Evolutionary conservation across 2,329 filamentous ascomycete species (phyloP).

Genomic region (Alternaria conjuncta): DNA sequence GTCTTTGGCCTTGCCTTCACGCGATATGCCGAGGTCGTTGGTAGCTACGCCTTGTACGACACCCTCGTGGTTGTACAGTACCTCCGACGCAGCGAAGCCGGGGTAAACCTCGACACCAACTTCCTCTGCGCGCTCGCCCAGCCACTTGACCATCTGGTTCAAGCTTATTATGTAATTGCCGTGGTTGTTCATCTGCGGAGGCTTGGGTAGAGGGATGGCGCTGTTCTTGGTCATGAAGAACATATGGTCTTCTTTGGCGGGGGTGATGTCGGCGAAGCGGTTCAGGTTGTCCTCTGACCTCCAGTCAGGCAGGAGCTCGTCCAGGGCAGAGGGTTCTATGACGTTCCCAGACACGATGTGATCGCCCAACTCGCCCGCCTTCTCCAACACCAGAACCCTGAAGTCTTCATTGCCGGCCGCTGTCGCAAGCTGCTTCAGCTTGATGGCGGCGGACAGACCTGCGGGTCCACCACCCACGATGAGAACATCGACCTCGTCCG

Average conservation of each 20-base stretch:
- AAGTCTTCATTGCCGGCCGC: conserved; percentile 96
- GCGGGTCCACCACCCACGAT: conserved; percentile 97
- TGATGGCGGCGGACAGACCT: conserved; percentile 89
- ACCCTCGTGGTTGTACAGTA: conserved; percentile 85
- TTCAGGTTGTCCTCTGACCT: conserved; percentile 84
- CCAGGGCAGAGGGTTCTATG: conserved; percentile 84
- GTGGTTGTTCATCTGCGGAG: conserved; percentile 97
- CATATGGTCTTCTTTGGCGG: conserved; percentile 86
- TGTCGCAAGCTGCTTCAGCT: conserved; percentile 92
- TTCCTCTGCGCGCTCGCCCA: conserved; percentile 96
- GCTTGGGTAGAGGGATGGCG: conserved; percentile 81
- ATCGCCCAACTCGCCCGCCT: conserved; percentile 91
- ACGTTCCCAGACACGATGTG: conserved; percentile 97
- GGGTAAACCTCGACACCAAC: conserved; percentile 94
- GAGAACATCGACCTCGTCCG: conserved; percentile 93
- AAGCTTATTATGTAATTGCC: conserved; percentile 97
- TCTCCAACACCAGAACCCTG: conserved; percentile 88
- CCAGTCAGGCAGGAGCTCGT: conserved; percentile 95
- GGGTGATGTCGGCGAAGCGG: conserved; percentile 85
- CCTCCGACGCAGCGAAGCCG: conserved; percentile 91
- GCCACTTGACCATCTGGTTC: conserved; percentile 94
- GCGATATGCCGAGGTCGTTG: conserved; percentile 86
- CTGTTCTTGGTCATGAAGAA: conserved; percentile 85
- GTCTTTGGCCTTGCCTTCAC: conserved; percentile 84
- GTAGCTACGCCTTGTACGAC: conserved; percentile 94